These are phyloP conservation scores for Populus tomentosa DNA, from an alignment of 441 rosid genomes.

Conservation along the genomic window DNA sequence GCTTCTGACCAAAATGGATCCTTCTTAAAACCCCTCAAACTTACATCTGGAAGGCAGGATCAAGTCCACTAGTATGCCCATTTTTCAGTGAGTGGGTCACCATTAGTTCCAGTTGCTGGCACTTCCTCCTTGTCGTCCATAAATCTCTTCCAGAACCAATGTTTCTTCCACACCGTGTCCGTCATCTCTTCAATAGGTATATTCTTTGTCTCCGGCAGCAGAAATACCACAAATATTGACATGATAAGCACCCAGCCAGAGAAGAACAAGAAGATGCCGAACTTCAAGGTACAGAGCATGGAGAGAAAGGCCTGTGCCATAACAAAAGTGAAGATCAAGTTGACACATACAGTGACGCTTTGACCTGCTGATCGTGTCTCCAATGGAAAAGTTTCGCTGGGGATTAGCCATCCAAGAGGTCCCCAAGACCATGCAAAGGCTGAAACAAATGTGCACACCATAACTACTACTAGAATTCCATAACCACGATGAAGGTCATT, in stretches of 20 bases:
- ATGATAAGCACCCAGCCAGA: conserved; percentile 70
- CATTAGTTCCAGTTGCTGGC: conserved; percentile 8
- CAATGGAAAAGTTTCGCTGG: conserved; percentile 85
- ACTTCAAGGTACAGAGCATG: conserved; percentile 86
- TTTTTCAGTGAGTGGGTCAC: conserved; percentile 25
- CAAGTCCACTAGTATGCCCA: conserved; percentile 40
- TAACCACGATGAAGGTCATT: conserved; percentile 33
- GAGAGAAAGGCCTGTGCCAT: conserved; percentile 90
- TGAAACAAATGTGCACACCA: conserved; percentile 79
- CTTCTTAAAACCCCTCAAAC: conserved; percentile 1
- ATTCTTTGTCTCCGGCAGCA: conserved; percentile 79
- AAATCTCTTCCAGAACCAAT: conserved; percentile 79
- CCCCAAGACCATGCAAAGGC: conserved; percentile 99
- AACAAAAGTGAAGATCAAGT: conserved; percentile 76
- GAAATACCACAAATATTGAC: conserved; percentile 63
- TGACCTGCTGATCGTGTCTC: conserved; percentile 93
- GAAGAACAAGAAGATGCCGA: conserved; percentile 80
- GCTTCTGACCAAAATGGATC: no score
- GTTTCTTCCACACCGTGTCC: conserved; percentile 83
- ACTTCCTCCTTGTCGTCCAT: conserved; percentile 36
- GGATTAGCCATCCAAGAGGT: conserved; percentile 90
- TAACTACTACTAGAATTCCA: conserved; percentile 57
- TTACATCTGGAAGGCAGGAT: conserved; percentile 36
- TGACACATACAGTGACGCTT: conserved; percentile 76
- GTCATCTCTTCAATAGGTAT: conserved; percentile 90